Evolutionary conservation across 225 moss, liverwort and hornwort species (phyloP), one percentile per base, ranked within the genome.

Genomic region (Physcomitrellopsis africana): DNA sequence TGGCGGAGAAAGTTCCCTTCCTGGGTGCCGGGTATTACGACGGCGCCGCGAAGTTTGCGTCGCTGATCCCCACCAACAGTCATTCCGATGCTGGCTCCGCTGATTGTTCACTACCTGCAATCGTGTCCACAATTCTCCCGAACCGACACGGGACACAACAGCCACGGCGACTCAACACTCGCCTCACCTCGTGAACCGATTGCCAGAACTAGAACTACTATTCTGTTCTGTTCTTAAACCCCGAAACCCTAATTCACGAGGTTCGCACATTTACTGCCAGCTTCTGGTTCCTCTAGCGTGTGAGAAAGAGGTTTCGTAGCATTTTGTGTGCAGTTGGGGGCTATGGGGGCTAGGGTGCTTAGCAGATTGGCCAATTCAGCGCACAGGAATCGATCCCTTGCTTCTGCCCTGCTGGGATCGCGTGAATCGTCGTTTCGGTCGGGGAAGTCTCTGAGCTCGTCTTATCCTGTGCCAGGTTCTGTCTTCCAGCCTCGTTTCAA

Each of bases 331-430:
- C 46, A 41, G 32, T 54, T 79, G 17, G 22, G 42, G 79, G 60
- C 55, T 65, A 85, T 85, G 85, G 41, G 76, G 72, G n/a, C 69
- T 65, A 48, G 37, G 54, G 1, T 79, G 60, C 19, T 69, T 19
- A 51, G 42, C 9, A 65, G 85, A 24, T 46, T 69, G 6, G 55
- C 65, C 47, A 69, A 73, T 43, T 63, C 76, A n/a, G 69, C 73
- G 11, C 79, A 9, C 22, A 65, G 79, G 79, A 76, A 23, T 67
- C 65, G 79, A 20, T 59, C 75, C 27, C 51, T 68, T 5, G 51
- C 42, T 53, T 37, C 56, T 1, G 61, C 48, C 8, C 44, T 73
- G 56, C 82, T 58, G 58, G 41, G 63, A 22, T 51, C 80, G 32
- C 69, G 45, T 7, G 74, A 71, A 45, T 45, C 69, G 32, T 53